Percentiles rank a stretch among this genome's conserved stretches.
phyloP scores from a whole-genome alignment of 2,329 filamentous ascomycete species.

The Periconia digitata region DNA sequence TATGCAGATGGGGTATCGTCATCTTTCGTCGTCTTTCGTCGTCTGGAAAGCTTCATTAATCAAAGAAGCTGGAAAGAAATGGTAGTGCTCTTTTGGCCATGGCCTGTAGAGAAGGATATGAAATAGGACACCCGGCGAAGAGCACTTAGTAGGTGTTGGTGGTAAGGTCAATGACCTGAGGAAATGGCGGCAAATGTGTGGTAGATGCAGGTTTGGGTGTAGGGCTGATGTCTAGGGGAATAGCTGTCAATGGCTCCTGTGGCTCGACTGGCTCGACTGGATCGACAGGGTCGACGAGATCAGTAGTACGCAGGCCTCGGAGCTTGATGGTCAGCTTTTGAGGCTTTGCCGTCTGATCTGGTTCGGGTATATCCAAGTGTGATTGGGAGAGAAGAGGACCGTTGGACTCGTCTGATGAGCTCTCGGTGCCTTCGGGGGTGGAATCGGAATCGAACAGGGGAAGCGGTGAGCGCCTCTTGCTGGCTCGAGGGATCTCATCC shows the following conservation, averaged over 20 bases:
- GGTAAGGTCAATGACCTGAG: background rate
- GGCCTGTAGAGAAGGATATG: background rate
- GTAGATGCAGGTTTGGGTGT: background rate
- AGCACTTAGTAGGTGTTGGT: background rate
- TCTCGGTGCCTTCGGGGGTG: slow-evolving; percentile 36
- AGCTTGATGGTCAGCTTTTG: slow-evolving; percentile 37
- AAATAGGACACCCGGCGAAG: background rate
- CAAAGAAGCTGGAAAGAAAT: background rate
- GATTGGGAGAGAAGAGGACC: slow-evolving; percentile 30
- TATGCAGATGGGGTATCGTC: slow-evolving; percentile 17
- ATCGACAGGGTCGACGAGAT: too few relatives aligned
- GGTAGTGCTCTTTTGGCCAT: slow-evolving; percentile 4
- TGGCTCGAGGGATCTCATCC: slow-evolving; percentile 51
- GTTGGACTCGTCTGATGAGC: slow-evolving; percentile 40
- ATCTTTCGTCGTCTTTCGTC: slow-evolving; percentile 6
- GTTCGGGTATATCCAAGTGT: slow-evolving; percentile 20
- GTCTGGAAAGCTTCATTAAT: background rate
- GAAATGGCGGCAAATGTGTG: background rate
- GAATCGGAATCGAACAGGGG: slow-evolving; percentile 48
- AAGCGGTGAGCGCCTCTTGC: slow-evolving; percentile 54
- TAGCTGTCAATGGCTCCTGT: slow-evolving; percentile 18
- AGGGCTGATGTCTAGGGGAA: slow-evolving; percentile 2
- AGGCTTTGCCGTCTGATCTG: slow-evolving; percentile 18
- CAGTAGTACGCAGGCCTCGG: slow-evolving; percentile 31
- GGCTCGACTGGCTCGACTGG: too few relatives aligned